phyloP scores from a whole-genome alignment of 2,329 filamentous ascomycete genomes.

The Botrytis byssoidea region DNA sequence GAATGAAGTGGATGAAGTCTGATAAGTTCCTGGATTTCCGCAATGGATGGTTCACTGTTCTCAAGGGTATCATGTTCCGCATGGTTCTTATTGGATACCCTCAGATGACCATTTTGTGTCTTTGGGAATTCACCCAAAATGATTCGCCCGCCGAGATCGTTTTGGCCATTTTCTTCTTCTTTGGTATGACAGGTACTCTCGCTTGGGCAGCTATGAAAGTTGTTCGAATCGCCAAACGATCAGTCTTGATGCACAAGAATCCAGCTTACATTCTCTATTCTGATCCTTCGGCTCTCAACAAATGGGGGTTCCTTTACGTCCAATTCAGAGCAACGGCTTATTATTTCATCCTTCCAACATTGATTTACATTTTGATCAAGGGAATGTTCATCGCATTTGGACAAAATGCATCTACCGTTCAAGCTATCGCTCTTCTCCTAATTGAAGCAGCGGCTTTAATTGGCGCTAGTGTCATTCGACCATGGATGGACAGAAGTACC shows the following conservation, averaged over 20 bases:
- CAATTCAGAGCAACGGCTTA: slow-evolving; percentile 95
- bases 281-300: slow-evolving; percentile 89
- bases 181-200: slow-evolving; percentile 75
- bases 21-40: slow-evolving; percentile 93
- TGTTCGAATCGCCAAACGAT: slow-evolving; percentile 82
- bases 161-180: slow-evolving; percentile 82
- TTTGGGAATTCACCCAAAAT: slow-evolving; percentile 87
- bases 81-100: slow-evolving; percentile 88
- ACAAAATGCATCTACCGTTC: slow-evolving; percentile 67
- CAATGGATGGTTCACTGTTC: slow-evolving; percentile 86
- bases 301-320: slow-evolving; percentile 97
- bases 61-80: slow-evolving; percentile 92
- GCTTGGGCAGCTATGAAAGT: slow-evolving; percentile 89
- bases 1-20: slow-evolving; percentile 72
- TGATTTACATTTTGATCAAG: slow-evolving; percentile 82
- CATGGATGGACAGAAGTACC: slow-evolving; percentile 99
- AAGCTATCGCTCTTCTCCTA: slow-evolving; percentile 79
- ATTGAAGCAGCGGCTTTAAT: slow-evolving; percentile 80
- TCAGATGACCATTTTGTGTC: slow-evolving; percentile 82
- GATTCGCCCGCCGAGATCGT: slow-evolving; percentile 87
- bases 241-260: slow-evolving; percentile 89
- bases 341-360: slow-evolving; percentile 83
- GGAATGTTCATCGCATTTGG: slow-evolving; percentile 82
- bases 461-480: slow-evolving; percentile 73
- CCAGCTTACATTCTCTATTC: slow-evolving; percentile 96